Conservation (phyloP, 129 eudicot species). For the Arctium lappa region DNA sequence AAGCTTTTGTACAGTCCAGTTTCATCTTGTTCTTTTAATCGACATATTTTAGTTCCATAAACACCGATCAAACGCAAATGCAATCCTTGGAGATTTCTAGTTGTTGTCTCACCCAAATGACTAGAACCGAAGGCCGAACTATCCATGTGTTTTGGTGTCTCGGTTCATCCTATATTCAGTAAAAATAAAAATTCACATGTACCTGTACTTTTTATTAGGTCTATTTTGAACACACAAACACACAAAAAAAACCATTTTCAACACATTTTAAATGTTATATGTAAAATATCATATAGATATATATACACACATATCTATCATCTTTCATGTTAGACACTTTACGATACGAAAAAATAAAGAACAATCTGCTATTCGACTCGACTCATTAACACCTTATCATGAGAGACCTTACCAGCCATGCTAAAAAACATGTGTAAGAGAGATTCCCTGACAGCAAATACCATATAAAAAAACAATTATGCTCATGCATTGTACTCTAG, state of each 20-base stretch:
- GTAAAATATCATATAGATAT: neutral
- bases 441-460: conserved; percentile 30
- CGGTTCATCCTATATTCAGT: neutral
- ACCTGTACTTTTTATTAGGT: neutral
- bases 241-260: neutral
- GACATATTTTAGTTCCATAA: neutral
- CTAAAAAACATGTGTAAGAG: conserved; percentile 18
- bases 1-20: neutral
- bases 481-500: conserved; percentile 32
- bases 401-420: too few relatives aligned
- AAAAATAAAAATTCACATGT: conserved; percentile 7
- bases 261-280: neutral
- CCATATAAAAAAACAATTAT: conserved; percentile 7
- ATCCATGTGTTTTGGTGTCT: conserved; percentile 4
- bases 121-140: conserved; percentile 1
- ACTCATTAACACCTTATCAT: too few relatives aligned
- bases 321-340: neutral
- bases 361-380: too few relatives aligned
- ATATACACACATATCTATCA: neutral
- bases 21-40: neutral
- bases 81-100: neutral
- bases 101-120: neutral
- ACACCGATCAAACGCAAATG: neutral
- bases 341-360: neutral
- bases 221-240: neutral